phyloP scores from a whole-genome alignment of 1,139 yeast species.

The Protomyces inouyei region DNA sequence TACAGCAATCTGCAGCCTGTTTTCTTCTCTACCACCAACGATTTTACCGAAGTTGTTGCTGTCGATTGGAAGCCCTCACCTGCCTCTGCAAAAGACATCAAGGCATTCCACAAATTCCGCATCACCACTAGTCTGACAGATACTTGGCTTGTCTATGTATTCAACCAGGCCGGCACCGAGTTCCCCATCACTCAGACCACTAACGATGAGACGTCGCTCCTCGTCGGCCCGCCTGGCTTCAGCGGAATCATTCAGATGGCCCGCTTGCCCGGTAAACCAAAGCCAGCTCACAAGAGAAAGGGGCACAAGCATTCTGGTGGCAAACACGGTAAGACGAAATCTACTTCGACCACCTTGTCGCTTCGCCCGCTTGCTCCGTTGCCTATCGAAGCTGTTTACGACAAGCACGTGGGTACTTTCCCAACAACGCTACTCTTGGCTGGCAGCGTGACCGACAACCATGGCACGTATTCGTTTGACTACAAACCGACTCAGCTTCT shows the following conservation, averaged over 20 bases:
- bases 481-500: slow-evolving; percentile 39
- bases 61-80: slow-evolving; percentile 36
- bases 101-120: slow-evolving; percentile 50
- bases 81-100: slow-evolving; percentile 33
- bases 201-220: neutral
- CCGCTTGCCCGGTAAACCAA: slow-evolving; percentile 45
- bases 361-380: slow-evolving; percentile 41
- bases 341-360: slow-evolving; percentile 53
- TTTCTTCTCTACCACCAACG: slow-evolving; percentile 49
- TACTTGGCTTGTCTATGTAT: slow-evolving; percentile 57
- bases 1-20: slow-evolving; percentile 55
- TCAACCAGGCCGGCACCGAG: neutral
- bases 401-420: slow-evolving; percentile 60
- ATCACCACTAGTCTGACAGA: slow-evolving; percentile 41
- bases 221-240: neutral
- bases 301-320: no score
- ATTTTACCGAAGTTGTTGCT: slow-evolving; percentile 46
- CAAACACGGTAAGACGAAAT: slow-evolving; percentile 40
- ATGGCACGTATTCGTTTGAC: slow-evolving; percentile 51
- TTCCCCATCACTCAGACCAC: neutral
- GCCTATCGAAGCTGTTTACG: slow-evolving; percentile 40
- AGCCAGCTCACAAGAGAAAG: neutral
- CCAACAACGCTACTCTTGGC: slow-evolving; percentile 43
- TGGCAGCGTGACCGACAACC: slow-evolving; percentile 41
- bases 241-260: slow-evolving; percentile 54